phyloP scores from a whole-genome alignment of 2,329 filamentous ascomycete species.

The Trichothecium sympodiale region DNA sequence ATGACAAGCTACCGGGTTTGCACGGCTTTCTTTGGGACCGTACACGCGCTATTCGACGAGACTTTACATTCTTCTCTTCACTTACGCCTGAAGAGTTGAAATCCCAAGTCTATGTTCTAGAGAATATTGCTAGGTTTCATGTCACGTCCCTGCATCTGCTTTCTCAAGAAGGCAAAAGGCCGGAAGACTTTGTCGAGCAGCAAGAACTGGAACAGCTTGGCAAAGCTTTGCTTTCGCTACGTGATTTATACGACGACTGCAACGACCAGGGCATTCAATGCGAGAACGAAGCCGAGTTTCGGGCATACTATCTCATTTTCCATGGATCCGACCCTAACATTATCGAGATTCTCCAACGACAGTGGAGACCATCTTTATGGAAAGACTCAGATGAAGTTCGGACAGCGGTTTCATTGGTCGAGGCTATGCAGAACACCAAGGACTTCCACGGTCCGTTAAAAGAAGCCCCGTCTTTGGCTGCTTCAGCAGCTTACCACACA shows the following conservation, averaged over 20 bases:
- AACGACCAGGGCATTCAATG: constrained; percentile 45
- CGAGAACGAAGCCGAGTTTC: constrained; percentile 54
- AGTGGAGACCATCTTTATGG: constrained; percentile 46
- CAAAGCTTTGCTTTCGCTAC: constrained; percentile 53
- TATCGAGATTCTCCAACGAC: constrained; percentile 37
- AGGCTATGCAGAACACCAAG: constrained; percentile 47
- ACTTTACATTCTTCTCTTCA: constrained; percentile 57
- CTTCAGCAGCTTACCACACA: constrained; percentile 36
- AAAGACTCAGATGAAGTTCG: constrained; percentile 45
- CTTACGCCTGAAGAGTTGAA: constrained; percentile 45
- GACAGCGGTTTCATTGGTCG: constrained; percentile 48
- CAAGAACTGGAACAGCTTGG: constrained; percentile 58
- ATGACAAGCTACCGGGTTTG: constrained; percentile 40
- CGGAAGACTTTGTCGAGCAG: constrained; percentile 53
- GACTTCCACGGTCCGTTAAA: constrained; percentile 46
- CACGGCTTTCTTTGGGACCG: constrained; percentile 61
- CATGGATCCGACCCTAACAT: constrained; percentile 49
- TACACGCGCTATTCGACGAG: constrained; percentile 54
- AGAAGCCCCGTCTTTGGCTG: constrained; percentile 34
- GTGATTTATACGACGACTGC: constrained; percentile 57
- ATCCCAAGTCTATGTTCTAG: constrained; percentile 51
- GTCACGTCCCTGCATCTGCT: constrained; percentile 54
- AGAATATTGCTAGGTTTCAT: constrained; percentile 57
- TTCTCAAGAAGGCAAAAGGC: constrained; percentile 41
- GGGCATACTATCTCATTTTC: constrained; percentile 53